Base-by-base conservation (phyloP, 495 filamentous ascomycete species). In the Aspergillus conjunctus region DNA sequence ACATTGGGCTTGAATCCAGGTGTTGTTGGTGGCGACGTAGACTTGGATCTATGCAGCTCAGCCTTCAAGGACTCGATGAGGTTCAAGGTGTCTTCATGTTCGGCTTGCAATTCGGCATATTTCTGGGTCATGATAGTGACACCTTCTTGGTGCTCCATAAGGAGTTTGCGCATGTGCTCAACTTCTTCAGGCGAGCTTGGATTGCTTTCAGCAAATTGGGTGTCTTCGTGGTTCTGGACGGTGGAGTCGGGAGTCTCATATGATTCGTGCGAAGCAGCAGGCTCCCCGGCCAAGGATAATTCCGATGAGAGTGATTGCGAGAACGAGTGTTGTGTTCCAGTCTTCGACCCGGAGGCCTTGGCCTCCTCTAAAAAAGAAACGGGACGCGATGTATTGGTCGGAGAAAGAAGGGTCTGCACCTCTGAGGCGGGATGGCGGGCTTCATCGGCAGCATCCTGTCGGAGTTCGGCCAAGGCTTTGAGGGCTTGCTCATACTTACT, bases 231-330 rank as follows among this genome's bases (percentile, higher is more conserved):
- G 67, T 39, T 68, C 54, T 66, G 68, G 61, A 58, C 59, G 58
- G 61, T 67, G 54, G 60, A 64, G 34, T 75, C 71, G 33, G 68
- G 73, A 22, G 72, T 75, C 72, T 87, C 82, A 66, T 86, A 86
- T 26, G 79, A 79, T 66, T 87, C 82, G 68, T 79, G 77, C 66
- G 86, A 86, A 70, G 82, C 81, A 65, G 85, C 87, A 71, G 91
- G 92, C 71, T 88, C 91, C 86, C 88, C 90, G 85, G 81, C 91
- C 79, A 88, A 97, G 78, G 91, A 97, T 74, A 96, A 87, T 76
- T 97, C 93, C 85, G 92, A 93, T 61, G 91, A 97, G 71, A 97
- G 91, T 75, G 93, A 96, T 73, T 89, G 92, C 85, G 91, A 91
- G 79, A 88, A 92, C 81, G 89, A 90, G 68, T 83, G 87, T 78